Evolutionary conservation across 1,284 basidiomycete genomes (phyloP), one percentile per base, ranked within the genome.

Genomic region (Omphalotus olearius): DNA sequence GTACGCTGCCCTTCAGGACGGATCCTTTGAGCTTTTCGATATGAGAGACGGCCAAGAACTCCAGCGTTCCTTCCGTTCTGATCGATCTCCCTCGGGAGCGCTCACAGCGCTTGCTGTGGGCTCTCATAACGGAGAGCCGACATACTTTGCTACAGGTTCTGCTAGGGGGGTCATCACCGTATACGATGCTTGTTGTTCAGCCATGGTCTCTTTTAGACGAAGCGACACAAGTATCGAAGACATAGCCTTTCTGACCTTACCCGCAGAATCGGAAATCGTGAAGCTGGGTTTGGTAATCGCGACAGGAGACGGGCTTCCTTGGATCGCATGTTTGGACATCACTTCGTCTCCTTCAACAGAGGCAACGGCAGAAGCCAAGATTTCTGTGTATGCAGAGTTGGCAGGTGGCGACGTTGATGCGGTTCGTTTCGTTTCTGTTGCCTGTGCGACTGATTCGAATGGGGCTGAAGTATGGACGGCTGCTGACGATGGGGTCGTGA

Each of bases 101-200:
- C 65, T 88, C 20, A 69, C 77, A 6, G 70, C 82, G n/a, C 73
- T 88, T 36, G 69, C 75, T 0, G 41, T 48, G 25, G 33, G 17
- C 18, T 18, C 28, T 6, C 2, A n/a, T 9, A 79, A 79, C 56
- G 30, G 30, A 9, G 30, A 13, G 13, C 47, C 47, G 13, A 41
- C 17, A 33, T 62, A 82, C 2, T 63, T 91, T 10, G 84, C 79
- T 0, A 83, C 83, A 1, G 88, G 87, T 0, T 78, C 82, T n/a
- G 64, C 69, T 0, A 68, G 68, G n/a, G 90, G 89, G 0, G 60
- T 83, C 3, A 73, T 86, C 0, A 68, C 72, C 5, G 56, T 91
- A 1, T 83, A 82, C 59, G 80, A 85, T 58, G 72, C 76, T 23
- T 47, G 26, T 20, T 33, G 17, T 7, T 41, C 37, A 4, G 20